A percentile compares a stretch with the other conserved stretches of the same genome.
Conservation (phyloP, 805 yeast species). For the baker's yeast (Saccharomyces cerevisiae) region DNA sequence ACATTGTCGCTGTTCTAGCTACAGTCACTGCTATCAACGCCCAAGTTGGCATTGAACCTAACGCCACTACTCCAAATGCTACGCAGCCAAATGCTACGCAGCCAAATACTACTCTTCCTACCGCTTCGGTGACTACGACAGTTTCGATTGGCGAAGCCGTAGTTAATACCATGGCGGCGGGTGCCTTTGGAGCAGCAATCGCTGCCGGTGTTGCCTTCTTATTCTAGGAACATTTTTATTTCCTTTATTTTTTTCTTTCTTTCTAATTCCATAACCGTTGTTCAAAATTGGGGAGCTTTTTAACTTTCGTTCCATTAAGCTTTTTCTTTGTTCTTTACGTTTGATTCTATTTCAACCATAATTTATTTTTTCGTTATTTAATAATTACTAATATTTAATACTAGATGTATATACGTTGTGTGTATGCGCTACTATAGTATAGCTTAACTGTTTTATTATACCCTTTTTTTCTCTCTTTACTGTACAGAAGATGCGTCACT, state of each 20-base stretch:
- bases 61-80: constrained; percentile 39
- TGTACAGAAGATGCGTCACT: background rate
- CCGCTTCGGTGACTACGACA: constrained; percentile 31
- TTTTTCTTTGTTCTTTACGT: background rate
- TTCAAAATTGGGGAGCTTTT: background rate
- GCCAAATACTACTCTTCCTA: constrained; percentile 29
- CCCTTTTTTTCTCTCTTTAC: background rate
- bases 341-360: background rate
- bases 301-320: background rate
- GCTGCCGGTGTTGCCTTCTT: constrained; percentile 67
- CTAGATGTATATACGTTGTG: background rate
- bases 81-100: constrained; percentile 33
- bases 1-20: constrained; percentile 60
- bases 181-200: constrained; percentile 74
- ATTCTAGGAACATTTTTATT: constrained; percentile 28
- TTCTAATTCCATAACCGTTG: background rate
- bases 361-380: background rate
- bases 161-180: constrained; percentile 55
- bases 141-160: constrained; percentile 43
- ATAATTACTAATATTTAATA: background rate
- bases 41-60: constrained; percentile 45
- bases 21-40: constrained; percentile 64
- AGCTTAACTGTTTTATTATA: background rate
- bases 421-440: background rate
- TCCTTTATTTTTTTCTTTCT: background rate